Base-by-base conservation (phyloP, 1,284 basidiomycete species). In the Stygiomarasmius scandens region DNA sequence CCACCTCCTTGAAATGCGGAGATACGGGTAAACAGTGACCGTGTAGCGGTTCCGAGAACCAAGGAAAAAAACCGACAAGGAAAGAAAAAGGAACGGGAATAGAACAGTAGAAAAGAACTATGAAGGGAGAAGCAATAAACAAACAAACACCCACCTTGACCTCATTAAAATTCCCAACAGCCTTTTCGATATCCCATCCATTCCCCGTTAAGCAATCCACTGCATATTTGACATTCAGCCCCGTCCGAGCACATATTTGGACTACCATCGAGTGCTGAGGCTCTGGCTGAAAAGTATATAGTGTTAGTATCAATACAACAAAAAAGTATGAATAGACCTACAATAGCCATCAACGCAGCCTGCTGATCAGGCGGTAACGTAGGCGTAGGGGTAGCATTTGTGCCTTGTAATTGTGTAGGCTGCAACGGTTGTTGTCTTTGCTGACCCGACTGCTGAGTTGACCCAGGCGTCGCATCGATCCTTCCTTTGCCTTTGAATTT, bases 121-220 rank as follows among this genome's bases (percentile, higher is more conserved):
- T 23, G 25, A 14, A 25, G 32, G 25, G 24, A 38, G 25, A 34
- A 38, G 27, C 8, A 34, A 25, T n/a, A 36, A 11, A 32, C 6
- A 32, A 27, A 19, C 12, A 24, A 16, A 36, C 12, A 69, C 81
- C 59, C 64, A 89, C 89, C 83, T 90, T 90, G 66, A 92, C 90
- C 67, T 90, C 82, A 65, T 92, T 84, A 70, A 93, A 96, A 68
- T 95, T 95, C 53, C 80, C 80, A 38, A 93, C 69, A 0, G 94
- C 94, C 58, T 80, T 78, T 43, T 86, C 85, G 43, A 90, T 63
- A 68, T 93, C 84, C 93, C 93, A 96, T 12, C 76, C 85, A 66
- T 95, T 95, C 56, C 84, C 85, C 63, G 83, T 78, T 58, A 96
- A 73, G 68, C 94, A 96, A 61, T 96, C 88, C n/a, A 87, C 77